Conservation (phyloP, 2,329 filamentous ascomycete genomes). For the Xylaria sp. region DNA sequence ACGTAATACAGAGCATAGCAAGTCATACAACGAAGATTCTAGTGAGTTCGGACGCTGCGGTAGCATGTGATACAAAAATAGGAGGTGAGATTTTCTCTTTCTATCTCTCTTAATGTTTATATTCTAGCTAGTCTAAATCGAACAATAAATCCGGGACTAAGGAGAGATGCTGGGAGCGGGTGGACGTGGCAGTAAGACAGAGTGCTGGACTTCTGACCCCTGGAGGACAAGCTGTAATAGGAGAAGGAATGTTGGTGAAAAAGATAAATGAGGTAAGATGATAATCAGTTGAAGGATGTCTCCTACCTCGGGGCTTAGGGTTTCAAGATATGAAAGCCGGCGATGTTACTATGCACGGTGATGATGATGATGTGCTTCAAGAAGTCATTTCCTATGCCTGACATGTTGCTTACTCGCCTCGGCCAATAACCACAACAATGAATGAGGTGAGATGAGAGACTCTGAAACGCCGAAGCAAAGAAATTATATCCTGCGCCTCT, state of each 20-base stretch:
- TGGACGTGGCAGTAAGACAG: background rate
- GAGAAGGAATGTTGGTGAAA: background rate
- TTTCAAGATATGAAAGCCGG: background rate
- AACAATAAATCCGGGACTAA: slow-evolving; percentile 1
- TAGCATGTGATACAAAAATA: slow-evolving; percentile 12
- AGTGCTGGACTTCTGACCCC: background rate
- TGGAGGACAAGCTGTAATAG: background rate
- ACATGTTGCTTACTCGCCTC: background rate
- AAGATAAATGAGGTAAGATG: background rate
- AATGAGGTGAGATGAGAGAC: background rate
- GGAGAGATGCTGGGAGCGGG: background rate
- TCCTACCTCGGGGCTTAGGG: background rate
- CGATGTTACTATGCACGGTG: background rate
- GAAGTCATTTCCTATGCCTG: background rate
- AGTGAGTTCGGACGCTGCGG: background rate
- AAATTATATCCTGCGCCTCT: slow-evolving; percentile 1
- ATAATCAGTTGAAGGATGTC: background rate
- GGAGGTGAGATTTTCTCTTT: background rate
- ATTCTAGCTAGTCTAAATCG: background rate
- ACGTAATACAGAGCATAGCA: slow-evolving; percentile 3
- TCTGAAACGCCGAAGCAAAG: background rate
- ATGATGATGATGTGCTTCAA: background rate
- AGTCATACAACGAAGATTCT: background rate
- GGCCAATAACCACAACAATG: too few species aligned
- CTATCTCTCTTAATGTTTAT: background rate